Evolutionary conservation across 192 early-diverging fungal species (phyloP).

Genomic region (Coemansia sp.): DNA sequence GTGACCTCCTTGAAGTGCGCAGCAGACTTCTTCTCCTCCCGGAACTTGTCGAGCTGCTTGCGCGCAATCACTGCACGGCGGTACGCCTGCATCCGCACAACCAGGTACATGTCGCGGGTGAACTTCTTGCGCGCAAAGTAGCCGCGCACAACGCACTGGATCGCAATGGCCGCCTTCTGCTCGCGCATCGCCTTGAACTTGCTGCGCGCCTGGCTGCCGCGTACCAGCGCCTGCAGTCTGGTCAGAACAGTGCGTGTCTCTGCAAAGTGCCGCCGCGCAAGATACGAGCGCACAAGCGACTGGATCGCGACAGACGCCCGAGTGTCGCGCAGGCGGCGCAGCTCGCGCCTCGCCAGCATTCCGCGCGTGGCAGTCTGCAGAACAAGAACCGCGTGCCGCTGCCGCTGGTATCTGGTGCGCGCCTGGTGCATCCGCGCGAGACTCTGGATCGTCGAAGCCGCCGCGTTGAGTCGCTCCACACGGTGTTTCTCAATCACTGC

Average conservation of each 20-base stretch:
- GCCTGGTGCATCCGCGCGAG: slow-evolving; percentile 74
- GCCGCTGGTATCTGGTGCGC: slow-evolving; percentile 59
- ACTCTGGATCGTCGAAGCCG: slow-evolving; percentile 88
- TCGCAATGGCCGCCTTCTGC: slow-evolving; percentile 67
- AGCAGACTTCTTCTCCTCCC: slow-evolving; percentile 86
- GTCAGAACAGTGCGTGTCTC: slow-evolving; percentile 52
- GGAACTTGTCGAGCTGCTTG: slow-evolving; percentile 66
- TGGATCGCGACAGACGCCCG: slow-evolving; percentile 79
- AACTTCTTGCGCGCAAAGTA: slow-evolving; percentile 63
- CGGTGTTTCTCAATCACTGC: slow-evolving; percentile 79
- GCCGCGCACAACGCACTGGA: slow-evolving; percentile 78
- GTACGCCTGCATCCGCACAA: slow-evolving; percentile 82
- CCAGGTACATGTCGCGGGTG: slow-evolving; percentile 53
- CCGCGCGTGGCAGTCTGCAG: slow-evolving; percentile 73
- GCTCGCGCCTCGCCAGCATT: slow-evolving; percentile 57
- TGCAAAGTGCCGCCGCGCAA: slow-evolving; percentile 57
- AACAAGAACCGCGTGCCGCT: slow-evolving; percentile 62
- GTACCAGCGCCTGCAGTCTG: slow-evolving; percentile 65
- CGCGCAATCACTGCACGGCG: slow-evolving; percentile 74
- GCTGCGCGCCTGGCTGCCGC: slow-evolving; percentile 68
- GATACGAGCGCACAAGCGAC: slow-evolving; percentile 65
- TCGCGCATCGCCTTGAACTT: slow-evolving; percentile 61
- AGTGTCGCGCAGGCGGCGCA: slow-evolving; percentile 61
- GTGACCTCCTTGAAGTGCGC: slow-evolving; percentile 93
- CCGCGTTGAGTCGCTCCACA: slow-evolving; percentile 75